Evolutionary conservation across 495 filamentous ascomycete genomes (phyloP).

Genomic region (Neurospora sp.): DNA sequence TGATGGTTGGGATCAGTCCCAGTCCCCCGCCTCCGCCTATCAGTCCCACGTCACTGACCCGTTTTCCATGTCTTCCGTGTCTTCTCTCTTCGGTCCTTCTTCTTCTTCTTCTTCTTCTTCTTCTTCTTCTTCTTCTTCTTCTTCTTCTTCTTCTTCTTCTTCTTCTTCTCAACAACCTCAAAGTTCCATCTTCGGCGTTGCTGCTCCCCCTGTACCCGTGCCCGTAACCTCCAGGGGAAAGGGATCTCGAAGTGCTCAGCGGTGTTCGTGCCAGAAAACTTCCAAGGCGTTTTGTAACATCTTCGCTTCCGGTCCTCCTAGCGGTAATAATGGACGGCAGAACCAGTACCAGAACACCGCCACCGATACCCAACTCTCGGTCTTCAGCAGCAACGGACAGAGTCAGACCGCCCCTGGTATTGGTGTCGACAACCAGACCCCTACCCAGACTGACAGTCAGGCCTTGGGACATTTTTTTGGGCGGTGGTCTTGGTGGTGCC

Average conservation of each 20-base stretch:
- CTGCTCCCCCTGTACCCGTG: neutral
- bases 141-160: neutral
- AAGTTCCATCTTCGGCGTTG: neutral
- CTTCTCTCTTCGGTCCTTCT: neutral
- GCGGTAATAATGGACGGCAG: neutral
- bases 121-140: neutral
- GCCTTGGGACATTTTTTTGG: neutral
- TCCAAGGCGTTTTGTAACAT: neutral
- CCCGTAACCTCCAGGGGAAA: neutral
- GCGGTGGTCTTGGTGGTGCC: neutral
- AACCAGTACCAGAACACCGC: neutral
- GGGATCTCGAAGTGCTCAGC: neutral
- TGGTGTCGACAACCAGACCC: too few species aligned
- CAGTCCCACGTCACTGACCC: neutral
- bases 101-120: neutral
- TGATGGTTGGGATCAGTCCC: neutral
- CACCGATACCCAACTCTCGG: neutral
- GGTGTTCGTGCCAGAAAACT: neutral
- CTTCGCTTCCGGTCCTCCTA: neutral
- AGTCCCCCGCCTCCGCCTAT: neutral
- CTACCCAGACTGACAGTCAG: neutral
- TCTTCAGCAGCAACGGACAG: neutral
- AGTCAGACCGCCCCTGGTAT: too few species aligned
- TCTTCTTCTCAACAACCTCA: neutral
- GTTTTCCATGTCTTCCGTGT: neutral